A percentile compares a stretch with the other conserved stretches of the same genome.
Conservation (phyloP, 2,329 filamentous ascomycete genomes). For the Aspergillus novoparasiticus region DNA sequence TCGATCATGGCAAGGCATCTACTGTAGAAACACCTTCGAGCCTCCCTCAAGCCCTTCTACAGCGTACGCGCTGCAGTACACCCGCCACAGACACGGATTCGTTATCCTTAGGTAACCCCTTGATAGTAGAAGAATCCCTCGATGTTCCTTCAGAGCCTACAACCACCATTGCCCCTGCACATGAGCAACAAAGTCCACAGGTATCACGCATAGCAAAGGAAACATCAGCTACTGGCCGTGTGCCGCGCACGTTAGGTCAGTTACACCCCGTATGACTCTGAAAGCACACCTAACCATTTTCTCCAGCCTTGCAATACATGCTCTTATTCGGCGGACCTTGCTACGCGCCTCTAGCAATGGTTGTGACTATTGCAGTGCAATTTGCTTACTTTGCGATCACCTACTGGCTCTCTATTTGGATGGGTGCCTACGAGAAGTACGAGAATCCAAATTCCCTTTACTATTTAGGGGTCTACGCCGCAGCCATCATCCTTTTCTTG, state of each 20-base stretch:
- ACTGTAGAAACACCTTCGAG: slow-evolving; percentile 13
- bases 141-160: slow-evolving; percentile 12
- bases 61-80: slow-evolving; percentile 9
- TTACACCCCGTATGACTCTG: background rate
- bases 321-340: slow-evolving; percentile 27
- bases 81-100: slow-evolving; percentile 10
- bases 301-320: slow-evolving; percentile 27
- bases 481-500: slow-evolving; percentile 43
- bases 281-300: background rate
- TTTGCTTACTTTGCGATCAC: slow-evolving; percentile 31
- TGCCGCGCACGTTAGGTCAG: slow-evolving; percentile 28
- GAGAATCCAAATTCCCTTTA: slow-evolving; percentile 34
- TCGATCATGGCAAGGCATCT: slow-evolving; percentile 23
- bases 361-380: slow-evolving; percentile 26
- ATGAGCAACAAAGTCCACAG: slow-evolving; percentile 12
- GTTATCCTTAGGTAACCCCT: background rate
- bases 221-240: slow-evolving; percentile 24
- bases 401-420: slow-evolving; percentile 35
- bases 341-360: slow-evolving; percentile 24
- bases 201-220: slow-evolving; percentile 23
- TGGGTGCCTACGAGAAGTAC: slow-evolving; percentile 24
- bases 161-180: slow-evolving; percentile 1
- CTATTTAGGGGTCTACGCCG: slow-evolving; percentile 58
- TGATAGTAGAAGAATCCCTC: slow-evolving; percentile 5
- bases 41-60: background rate